A percentile compares a stretch with the other conserved stretches of the same genome.
phyloP scores from a whole-genome alignment of 352 stramenopile genomes.

The Phytophthora citricola region DNA sequence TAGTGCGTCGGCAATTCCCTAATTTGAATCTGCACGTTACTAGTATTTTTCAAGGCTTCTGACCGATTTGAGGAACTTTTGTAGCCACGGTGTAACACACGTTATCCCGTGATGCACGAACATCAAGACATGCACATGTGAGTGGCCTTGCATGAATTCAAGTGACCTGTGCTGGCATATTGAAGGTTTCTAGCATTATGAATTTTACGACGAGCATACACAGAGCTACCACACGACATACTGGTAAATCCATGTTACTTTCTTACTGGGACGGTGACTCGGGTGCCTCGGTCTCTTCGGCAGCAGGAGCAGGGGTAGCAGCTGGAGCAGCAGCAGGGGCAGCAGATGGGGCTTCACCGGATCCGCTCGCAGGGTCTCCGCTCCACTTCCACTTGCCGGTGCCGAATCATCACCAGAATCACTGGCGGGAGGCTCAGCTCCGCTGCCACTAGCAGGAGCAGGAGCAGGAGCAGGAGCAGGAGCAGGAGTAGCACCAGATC shows the following conservation, averaged over 20 bases:
- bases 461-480: background rate
- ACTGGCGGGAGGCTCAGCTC: slow-evolving; percentile 4
- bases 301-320: slow-evolving; percentile 20
- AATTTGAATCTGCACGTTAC: slow-evolving; percentile 30
- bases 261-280: slow-evolving; percentile 18
- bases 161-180: slow-evolving; percentile 2
- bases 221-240: slow-evolving; percentile 28
- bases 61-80: slow-evolving; percentile 24
- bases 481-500: slow-evolving; percentile 3
- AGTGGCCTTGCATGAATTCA: background rate
- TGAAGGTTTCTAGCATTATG: slow-evolving; percentile 35
- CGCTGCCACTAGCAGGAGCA: background rate
- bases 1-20: slow-evolving; percentile 8
- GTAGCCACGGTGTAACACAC: slow-evolving; percentile 6
- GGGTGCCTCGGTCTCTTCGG: slow-evolving; percentile 1
- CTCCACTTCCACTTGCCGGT: slow-evolving; percentile 2
- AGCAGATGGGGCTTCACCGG: no score
- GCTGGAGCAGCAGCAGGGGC: slow-evolving; percentile 1
- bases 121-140: background rate
- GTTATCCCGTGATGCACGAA: background rate
- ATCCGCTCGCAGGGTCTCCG: background rate
- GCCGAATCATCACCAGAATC: background rate
- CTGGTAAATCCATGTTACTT: slow-evolving; percentile 25
- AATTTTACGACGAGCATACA: slow-evolving; percentile 36
- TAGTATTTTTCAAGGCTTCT: slow-evolving; percentile 9